A percentile compares a stretch with the other conserved stretches of the same genome.
Evolutionary conservation across 1,139 yeast genomes (phyloP).

Genomic region (Citeromyces siamensis): DNA sequence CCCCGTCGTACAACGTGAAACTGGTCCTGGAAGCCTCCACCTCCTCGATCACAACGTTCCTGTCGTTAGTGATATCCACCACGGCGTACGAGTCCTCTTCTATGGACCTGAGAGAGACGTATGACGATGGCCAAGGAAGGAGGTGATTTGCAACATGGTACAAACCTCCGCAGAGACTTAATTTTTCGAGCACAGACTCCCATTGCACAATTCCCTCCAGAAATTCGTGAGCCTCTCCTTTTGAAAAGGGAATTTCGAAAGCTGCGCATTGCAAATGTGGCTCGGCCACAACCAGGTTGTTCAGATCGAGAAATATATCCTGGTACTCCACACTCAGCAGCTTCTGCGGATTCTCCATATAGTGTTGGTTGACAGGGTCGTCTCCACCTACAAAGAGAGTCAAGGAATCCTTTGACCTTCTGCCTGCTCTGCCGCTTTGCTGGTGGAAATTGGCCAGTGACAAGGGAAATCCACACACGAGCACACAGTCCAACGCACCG

Average conservation of each 20-base stretch:
- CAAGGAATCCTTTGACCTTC: constrained; percentile 64
- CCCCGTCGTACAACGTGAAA: constrained; percentile 92
- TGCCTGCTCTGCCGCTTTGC: constrained; percentile 94
- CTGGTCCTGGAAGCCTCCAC: constrained; percentile 85
- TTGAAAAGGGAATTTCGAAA: constrained; percentile 54
- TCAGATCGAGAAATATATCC: constrained; percentile 37
- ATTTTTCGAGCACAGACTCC: constrained; percentile 10
- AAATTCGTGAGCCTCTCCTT: not conserved
- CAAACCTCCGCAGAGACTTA: constrained; percentile 21
- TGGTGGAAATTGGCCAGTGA: constrained; percentile 84
- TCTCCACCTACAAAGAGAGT: constrained; percentile 78
- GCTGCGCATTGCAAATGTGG: constrained; percentile 94
- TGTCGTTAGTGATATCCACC: constrained; percentile 69
- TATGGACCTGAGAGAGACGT: constrained; percentile 68
- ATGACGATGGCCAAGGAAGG: constrained; percentile 70
- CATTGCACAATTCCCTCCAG: not conserved
- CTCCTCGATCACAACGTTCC: constrained; percentile 73
- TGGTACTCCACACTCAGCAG: constrained; percentile 42
- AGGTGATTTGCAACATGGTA: constrained; percentile 51
- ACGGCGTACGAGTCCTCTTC: constrained; percentile 78
- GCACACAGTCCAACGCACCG: constrained; percentile 82
- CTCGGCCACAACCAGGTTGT: constrained; percentile 48
- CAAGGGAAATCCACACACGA: constrained; percentile 85
- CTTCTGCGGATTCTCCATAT: constrained; percentile 56
- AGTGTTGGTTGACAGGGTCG: constrained; percentile 80